These are phyloP conservation scores for Cerioporus squamosus DNA, from an alignment of 1,284 basidiomycete species.

Conservation along the genomic window DNA sequence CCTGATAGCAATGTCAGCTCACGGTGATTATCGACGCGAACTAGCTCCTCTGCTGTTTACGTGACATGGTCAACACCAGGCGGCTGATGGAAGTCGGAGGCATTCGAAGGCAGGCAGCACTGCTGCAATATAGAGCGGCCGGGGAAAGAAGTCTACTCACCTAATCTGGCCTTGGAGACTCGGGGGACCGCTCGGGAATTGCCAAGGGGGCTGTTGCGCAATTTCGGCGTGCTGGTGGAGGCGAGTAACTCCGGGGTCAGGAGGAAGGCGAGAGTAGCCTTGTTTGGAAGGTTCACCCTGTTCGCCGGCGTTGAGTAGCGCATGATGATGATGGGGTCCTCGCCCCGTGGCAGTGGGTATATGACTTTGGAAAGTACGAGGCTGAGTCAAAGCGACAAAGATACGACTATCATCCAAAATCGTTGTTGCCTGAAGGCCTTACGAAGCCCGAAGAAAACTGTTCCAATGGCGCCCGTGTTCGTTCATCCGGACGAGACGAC, in stretches of 20 bases:
- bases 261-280: constrained; percentile 20
- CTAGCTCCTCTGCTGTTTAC: not conserved
- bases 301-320: constrained; percentile 26
- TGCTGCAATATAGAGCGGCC: not conserved
- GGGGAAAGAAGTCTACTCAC: not conserved
- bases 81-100: constrained; percentile 3
- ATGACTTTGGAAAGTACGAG: too few relatives aligned
- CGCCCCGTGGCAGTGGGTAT: not conserved
- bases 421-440: too few relatives aligned
- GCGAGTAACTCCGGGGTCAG: constrained; percentile 6
- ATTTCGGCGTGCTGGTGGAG: not conserved
- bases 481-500: too few relatives aligned
- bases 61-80: not conserved
- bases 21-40: not conserved
- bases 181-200: not conserved
- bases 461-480: too few relatives aligned
- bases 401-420: too few relatives aligned
- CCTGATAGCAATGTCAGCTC: too few relatives aligned
- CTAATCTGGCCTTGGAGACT: not conserved
- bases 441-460: too few relatives aligned
- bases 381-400: too few relatives aligned
- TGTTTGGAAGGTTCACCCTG: constrained; percentile 15
- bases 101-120: not conserved
- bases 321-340: constrained; percentile 2
- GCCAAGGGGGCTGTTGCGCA: not conserved